Percentiles rank a stretch among this genome's conserved stretches.
phyloP scores from a whole-genome alignment of 1,284 basidiomycete genomes.

The Pterulicium gracile region DNA sequence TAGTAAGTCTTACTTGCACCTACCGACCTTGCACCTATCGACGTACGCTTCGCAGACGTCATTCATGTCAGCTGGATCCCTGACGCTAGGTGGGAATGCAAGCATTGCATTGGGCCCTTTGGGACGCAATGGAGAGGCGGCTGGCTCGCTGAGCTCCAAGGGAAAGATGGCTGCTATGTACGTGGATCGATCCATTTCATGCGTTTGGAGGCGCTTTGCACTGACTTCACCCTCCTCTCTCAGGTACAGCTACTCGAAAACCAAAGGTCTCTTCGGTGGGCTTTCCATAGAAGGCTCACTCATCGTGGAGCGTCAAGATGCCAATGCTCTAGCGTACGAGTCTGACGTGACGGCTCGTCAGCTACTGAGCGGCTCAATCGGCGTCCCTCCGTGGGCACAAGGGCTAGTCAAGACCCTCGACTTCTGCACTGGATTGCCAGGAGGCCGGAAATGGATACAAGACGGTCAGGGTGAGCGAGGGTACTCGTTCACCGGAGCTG shows the following conservation, averaged over 20 bases:
- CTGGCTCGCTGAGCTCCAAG: constrained; percentile 76
- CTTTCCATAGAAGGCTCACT: constrained; percentile 88
- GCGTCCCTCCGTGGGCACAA: constrained; percentile 70
- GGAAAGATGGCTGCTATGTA: constrained; percentile 92
- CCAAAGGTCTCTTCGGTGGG: constrained; percentile 84
- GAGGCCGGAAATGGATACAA: constrained; percentile 55
- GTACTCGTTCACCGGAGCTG: constrained; percentile 49
- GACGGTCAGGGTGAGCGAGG: constrained; percentile 30
- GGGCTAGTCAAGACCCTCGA: constrained; percentile 67
- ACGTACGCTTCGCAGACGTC: constrained; percentile 44
- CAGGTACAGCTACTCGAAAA: constrained; percentile 92
- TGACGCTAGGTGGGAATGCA: constrained; percentile 90
- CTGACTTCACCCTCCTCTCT: constrained; percentile 7
- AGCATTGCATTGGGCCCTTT: constrained; percentile 90
- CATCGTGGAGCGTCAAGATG: constrained; percentile 90
- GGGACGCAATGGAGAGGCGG: constrained; percentile 90
- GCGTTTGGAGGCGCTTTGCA: constrained; percentile 5
- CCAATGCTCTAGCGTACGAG: constrained; percentile 73
- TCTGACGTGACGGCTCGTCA: constrained; percentile 66
- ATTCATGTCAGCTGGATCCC: constrained; percentile 91
- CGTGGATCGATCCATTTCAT: constrained; percentile 12
- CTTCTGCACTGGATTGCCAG: constrained; percentile 60
- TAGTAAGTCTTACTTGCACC: constrained; percentile 32
- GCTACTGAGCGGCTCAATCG: constrained; percentile 69
- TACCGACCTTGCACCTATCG: constrained; percentile 5